Percentiles rank a stretch among this genome's conserved stretches.
Evolutionary conservation across 352 stramenopile genomes (phyloP).

Genomic region (Plasmopara viticola): DNA sequence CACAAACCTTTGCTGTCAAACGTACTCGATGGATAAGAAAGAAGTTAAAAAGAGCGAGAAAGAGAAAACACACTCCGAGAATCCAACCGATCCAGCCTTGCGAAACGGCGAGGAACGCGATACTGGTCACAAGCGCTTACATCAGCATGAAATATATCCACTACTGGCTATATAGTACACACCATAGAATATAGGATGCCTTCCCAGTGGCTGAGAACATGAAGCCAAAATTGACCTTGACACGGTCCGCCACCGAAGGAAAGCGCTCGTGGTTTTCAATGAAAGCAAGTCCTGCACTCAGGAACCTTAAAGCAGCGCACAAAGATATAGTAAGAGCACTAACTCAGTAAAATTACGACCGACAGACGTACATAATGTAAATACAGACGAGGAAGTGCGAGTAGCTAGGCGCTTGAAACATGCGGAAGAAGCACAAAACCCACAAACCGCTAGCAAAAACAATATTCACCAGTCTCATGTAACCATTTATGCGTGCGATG

Average conservation of each 20-base stretch:
- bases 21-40: slow-evolving; percentile 80
- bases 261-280: slow-evolving; percentile 84
- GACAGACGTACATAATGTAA: slow-evolving; percentile 67
- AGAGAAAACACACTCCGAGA: slow-evolving; percentile 66
- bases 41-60: slow-evolving; percentile 80
- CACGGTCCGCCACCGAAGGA: slow-evolving; percentile 62
- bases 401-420: slow-evolving; percentile 72
- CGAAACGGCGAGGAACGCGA: slow-evolving; percentile 75
- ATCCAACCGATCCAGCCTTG: slow-evolving; percentile 76
- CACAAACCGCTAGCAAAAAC: slow-evolving; percentile 50
- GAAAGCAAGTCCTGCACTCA: slow-evolving; percentile 61
- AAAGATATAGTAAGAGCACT: background rate
- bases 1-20: background rate
- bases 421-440: slow-evolving; percentile 70
- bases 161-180: slow-evolving; percentile 13
- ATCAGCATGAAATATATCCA: slow-evolving; percentile 3
- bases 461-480: slow-evolving; percentile 81
- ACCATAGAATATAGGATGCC: slow-evolving; percentile 79
- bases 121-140: slow-evolving; percentile 27
- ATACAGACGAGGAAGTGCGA: slow-evolving; percentile 79
- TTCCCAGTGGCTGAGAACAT: slow-evolving; percentile 85
- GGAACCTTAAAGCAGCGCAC: slow-evolving; percentile 28
- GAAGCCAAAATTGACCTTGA: slow-evolving; percentile 85
- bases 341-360: background rate
- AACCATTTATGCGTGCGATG: slow-evolving; percentile 81